phyloP scores from a whole-genome alignment of 768 basidiomycete species.

The Filobasidium wieringae region DNA sequence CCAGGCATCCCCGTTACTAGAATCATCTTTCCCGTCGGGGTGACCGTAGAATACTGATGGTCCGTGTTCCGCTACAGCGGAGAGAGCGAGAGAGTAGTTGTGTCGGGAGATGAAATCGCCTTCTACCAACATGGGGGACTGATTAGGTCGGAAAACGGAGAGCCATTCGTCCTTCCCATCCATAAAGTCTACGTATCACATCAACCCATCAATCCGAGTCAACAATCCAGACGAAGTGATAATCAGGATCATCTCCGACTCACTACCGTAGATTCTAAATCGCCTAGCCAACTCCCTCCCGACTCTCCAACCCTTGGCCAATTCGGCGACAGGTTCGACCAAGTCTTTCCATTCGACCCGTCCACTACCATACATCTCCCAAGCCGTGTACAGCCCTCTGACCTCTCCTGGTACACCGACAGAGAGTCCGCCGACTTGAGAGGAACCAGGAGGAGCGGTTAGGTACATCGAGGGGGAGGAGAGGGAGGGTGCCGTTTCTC shows the following conservation, averaged over 20 bases:
- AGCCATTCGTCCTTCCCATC: conserved; percentile 54
- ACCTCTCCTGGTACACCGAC: conserved; percentile 89
- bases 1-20: conserved; percentile 43
- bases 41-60: conserved; percentile 61
- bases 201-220: not conserved
- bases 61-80: conserved; percentile 61
- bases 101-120: conserved; percentile 62
- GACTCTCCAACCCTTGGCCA: conserved; percentile 72
- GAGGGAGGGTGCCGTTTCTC: conserved; percentile 68
- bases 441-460: conserved; percentile 44
- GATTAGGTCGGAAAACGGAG: conserved; percentile 69
- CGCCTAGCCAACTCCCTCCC: conserved; percentile 62
- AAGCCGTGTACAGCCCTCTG: conserved; percentile 52
- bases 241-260: conserved; percentile 42
- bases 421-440: conserved; percentile 65
- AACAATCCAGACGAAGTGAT: conserved; percentile 43
- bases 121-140: conserved; percentile 56
- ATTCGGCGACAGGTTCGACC: conserved; percentile 58
- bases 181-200: conserved; percentile 30
- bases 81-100: conserved; percentile 67
- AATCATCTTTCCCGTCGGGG: conserved; percentile 14
- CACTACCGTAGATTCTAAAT: conserved; percentile 23
- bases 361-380: conserved; percentile 58
- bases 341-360: conserved; percentile 64
- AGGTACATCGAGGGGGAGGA: conserved; percentile 68